A percentile compares a stretch with the other conserved stretches of the same genome.
phyloP scores from a whole-genome alignment of 148 eudicot genomes.

The Amaranthus palmeri region DNA sequence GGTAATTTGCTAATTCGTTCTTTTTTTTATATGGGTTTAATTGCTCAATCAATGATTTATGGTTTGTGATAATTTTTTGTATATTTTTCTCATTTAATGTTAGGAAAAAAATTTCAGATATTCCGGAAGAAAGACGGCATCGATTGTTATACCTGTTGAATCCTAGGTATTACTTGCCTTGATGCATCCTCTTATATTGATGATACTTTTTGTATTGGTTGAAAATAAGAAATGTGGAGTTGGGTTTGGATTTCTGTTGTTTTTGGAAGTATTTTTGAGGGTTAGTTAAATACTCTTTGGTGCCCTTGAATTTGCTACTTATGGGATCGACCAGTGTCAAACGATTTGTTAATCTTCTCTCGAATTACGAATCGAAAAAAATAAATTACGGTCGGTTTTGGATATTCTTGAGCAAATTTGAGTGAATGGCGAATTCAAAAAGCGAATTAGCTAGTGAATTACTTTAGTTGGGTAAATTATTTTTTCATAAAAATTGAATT shows the following conservation, averaged over 20 bases:
- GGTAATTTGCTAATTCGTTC: slow-evolving; percentile 28
- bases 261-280: not conserved
- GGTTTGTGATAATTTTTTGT: not conserved
- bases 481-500: no score
- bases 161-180: slow-evolving; percentile 39
- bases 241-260: not conserved
- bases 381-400: no score
- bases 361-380: no score
- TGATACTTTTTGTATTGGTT: slow-evolving; percentile 1
- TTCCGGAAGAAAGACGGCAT: slow-evolving; percentile 74
- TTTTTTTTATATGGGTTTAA: not conserved
- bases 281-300: not conserved
- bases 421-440: no score
- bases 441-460: no score
- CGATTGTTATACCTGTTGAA: slow-evolving; percentile 50
- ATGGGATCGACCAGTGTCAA: no score
- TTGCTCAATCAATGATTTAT: not conserved
- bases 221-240: not conserved
- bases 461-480: no score
- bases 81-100: slow-evolving; percentile 2
- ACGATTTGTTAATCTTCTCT: no score
- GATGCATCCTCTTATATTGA: not conserved
- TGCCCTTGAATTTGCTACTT: not conserved
- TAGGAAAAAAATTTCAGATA: slow-evolving; percentile 76
- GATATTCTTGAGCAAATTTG: no score